Conservation (phyloP, 2,329 filamentous ascomycete genomes). For the Xylaria sp. region DNA sequence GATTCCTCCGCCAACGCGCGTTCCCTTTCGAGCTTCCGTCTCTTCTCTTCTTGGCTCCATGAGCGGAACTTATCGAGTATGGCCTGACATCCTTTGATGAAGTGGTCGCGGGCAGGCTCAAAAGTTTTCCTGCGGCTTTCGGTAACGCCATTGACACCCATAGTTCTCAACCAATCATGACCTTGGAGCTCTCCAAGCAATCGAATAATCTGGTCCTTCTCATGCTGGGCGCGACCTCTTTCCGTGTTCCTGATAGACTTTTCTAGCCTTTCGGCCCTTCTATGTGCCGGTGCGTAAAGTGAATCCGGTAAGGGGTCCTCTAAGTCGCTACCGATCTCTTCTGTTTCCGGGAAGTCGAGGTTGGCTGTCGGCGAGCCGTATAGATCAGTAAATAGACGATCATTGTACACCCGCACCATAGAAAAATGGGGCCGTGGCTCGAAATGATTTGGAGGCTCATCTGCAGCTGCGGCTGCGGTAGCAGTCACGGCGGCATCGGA, state of each 20-base stretch:
- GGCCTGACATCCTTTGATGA: slow-evolving; percentile 82
- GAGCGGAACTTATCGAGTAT: slow-evolving; percentile 87
- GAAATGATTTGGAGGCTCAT: slow-evolving; percentile 45
- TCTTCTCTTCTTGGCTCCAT: slow-evolving; percentile 92
- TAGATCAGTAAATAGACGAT: slow-evolving; percentile 66
- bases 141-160: slow-evolving; percentile 88
- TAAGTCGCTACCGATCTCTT: slow-evolving; percentile 54
- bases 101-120: slow-evolving; percentile 85
- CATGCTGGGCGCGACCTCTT: slow-evolving; percentile 73
- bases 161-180: slow-evolving; percentile 90
- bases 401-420: slow-evolving; percentile 64
- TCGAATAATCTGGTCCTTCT: slow-evolving; percentile 72
- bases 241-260: slow-evolving; percentile 72
- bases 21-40: slow-evolving; percentile 80
- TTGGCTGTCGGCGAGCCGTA: slow-evolving; percentile 67
- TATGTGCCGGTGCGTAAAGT: slow-evolving; percentile 65
- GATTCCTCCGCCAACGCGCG: slow-evolving; percentile 65
- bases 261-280: slow-evolving; percentile 69
- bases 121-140: slow-evolving; percentile 88
- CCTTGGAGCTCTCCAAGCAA: slow-evolving; percentile 85
- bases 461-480: slow-evolving; percentile 57
- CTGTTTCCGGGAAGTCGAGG: slow-evolving; percentile 63
- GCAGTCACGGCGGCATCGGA: slow-evolving; percentile 45
- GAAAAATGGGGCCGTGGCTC: slow-evolving; percentile 52
- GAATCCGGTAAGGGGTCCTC: slow-evolving; percentile 68